A percentile compares a stretch with the other conserved stretches of the same genome.
Conservation (phyloP, 2,329 filamentous ascomycete species). For the Aspergillus chevalieri region DNA sequence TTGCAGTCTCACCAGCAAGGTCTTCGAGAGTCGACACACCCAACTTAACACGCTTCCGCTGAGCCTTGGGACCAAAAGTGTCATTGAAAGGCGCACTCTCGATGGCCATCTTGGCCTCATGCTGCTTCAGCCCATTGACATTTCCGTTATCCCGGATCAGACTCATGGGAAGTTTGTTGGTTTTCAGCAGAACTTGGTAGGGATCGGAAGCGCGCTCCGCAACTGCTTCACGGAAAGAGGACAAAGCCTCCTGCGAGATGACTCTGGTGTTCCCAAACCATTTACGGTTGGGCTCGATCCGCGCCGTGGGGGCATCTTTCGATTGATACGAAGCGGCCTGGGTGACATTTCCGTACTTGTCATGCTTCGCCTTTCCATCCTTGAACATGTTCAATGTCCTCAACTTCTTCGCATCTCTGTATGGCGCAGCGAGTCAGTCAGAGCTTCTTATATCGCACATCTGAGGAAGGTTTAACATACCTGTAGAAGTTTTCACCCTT, state of each 20-base stretch:
- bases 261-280: conserved; percentile 95
- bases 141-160: conserved; percentile 74
- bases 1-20: conserved; percentile 70
- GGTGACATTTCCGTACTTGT: conserved; percentile 75
- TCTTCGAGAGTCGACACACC: conserved; percentile 75
- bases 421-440: conserved; percentile 4
- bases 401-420: conserved; percentile 70
- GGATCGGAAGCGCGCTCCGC: conserved; percentile 84
- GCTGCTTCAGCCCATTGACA: conserved; percentile 81
- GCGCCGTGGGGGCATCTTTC: conserved; percentile 70
- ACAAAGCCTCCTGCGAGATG: conserved; percentile 82
- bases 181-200: conserved; percentile 90
- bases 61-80: conserved; percentile 88
- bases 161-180: conserved; percentile 94
- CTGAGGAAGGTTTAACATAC: conserved; percentile 37
- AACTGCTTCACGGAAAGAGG: conserved; percentile 84
- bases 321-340: conserved; percentile 81
- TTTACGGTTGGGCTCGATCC: conserved; percentile 91
- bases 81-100: conserved; percentile 80
- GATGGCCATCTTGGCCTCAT: conserved; percentile 88
- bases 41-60: conserved; percentile 87
- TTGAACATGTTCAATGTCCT: conserved; percentile 87
- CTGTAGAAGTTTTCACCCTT: conserved; percentile 99
- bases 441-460: neutral
- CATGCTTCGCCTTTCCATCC: conserved; percentile 74